Base-by-base conservation (phyloP, 805 yeast species). In the Barnettozyma siamensis region DNA sequence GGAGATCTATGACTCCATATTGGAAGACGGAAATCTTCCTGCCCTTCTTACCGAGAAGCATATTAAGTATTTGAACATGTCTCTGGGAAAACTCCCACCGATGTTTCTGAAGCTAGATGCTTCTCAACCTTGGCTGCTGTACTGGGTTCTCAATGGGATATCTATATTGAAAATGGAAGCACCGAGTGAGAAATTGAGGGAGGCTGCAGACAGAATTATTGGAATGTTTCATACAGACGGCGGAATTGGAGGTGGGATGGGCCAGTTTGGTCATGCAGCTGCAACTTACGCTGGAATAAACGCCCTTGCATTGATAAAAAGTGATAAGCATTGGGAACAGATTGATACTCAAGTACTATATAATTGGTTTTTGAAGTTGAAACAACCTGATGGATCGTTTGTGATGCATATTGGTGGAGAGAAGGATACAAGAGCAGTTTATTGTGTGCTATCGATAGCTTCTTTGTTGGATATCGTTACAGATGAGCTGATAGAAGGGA, bases 71-170 rank as follows among this genome's bases (percentile, higher is more conserved):
- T 29, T 51, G 10, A 45, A 37, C 15, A 38, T 43, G 46, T 49
- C 55, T 0, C 30, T 54, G n/a, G 53, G 54, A 3, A 40, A 35
- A 7, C 30, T 57, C 7, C 60, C 60, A 2, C 31, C 42, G 17
- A 33, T 45, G 42, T 49, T 58, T 42, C 42, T 59, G 3, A 72
- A 72, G 0, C 66, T 87, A 35, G 97, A 91, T 60, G 93, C 97
- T 0, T 84, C 93, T n/a, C 88, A 83, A 45, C 80, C 95, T 0
- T 93, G 98, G 98, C 64, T 91, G 54, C 44, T 85, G 1, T 91
- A 84, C 58, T 93, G 99, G 99, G 63, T 82, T 7, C 57, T 75
- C 34, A 88, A 87, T 56, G 69, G 80, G 0, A 51, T 70, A 33
- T 50, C 58, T 3, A 41, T 78, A 1, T 47, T 82, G 23, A 71